A percentile compares a stretch with the other conserved stretches of the same genome.
These are phyloP conservation scores for Halenospora varia DNA, from an alignment of 495 filamentous ascomycete species.

Conservation along the genomic window DNA sequence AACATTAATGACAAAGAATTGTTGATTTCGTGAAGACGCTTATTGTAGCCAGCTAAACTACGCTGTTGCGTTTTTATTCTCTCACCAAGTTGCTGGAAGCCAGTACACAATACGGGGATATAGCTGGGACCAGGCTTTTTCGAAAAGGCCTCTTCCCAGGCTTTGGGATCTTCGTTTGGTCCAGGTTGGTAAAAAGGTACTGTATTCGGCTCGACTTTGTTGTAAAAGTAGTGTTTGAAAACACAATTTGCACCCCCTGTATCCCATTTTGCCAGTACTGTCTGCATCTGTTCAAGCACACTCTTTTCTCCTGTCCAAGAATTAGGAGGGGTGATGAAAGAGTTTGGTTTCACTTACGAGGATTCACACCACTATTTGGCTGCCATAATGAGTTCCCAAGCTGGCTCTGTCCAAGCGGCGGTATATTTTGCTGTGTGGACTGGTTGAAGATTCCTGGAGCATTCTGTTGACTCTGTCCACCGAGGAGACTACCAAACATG, in stretches of 20 bases:
- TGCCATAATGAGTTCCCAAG: slow-evolving; percentile 38
- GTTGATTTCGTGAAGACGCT: slow-evolving; percentile 89
- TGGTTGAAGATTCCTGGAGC: slow-evolving; percentile 23
- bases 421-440: slow-evolving; percentile 30
- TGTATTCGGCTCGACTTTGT: slow-evolving; percentile 72
- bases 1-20: slow-evolving; percentile 72
- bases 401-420: slow-evolving; percentile 25
- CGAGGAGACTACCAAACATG: background rate
- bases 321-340: background rate
- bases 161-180: slow-evolving; percentile 70
- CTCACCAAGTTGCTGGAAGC: slow-evolving; percentile 59
- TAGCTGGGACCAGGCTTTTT: slow-evolving; percentile 75
- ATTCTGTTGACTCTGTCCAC: background rate
- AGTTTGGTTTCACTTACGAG: slow-evolving; percentile 20
- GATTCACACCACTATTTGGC: slow-evolving; percentile 22
- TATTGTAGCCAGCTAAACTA: slow-evolving; percentile 67
- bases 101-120: slow-evolving; percentile 62
- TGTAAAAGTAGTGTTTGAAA: slow-evolving; percentile 93
- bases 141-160: slow-evolving; percentile 90
- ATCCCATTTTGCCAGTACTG: slow-evolving; percentile 82
- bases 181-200: slow-evolving; percentile 80
- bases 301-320: slow-evolving; percentile 61
- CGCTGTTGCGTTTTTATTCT: slow-evolving; percentile 75
- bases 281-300: slow-evolving; percentile 77
- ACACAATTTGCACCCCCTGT: slow-evolving; percentile 62